These are phyloP conservation scores for Ceratobasidium sp. DNA, from an alignment of 1,284 basidiomycete species.

Conservation along the genomic window DNA sequence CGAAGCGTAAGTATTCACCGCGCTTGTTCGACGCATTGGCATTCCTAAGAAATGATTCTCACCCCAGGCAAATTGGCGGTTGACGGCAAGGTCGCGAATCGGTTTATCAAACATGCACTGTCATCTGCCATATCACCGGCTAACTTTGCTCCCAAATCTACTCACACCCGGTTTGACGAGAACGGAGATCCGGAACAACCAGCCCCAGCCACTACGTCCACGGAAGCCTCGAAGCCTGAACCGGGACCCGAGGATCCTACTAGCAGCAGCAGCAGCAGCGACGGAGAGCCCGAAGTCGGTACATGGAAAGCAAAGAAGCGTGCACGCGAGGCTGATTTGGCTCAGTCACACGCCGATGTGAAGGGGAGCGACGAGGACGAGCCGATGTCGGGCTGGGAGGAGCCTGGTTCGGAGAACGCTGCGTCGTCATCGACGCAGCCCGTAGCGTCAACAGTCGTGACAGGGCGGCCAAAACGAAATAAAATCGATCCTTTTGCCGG, in stretches of 20 bases:
- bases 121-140: constrained; percentile 59
- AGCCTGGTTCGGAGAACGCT: constrained; percentile 43
- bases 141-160: constrained; percentile 43
- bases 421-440: constrained; percentile 45
- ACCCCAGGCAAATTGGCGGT: constrained; percentile 57
- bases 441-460: constrained; percentile 24
- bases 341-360: constrained; percentile 49
- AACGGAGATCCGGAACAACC: constrained; percentile 31
- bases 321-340: constrained; percentile 55
- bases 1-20: constrained; percentile 56
- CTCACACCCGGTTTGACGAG: constrained; percentile 46
- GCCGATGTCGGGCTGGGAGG: constrained; percentile 48
- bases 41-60: background rate
- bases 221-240: constrained; percentile 44
- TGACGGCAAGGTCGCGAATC: constrained; percentile 76
- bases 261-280: constrained; percentile 63
- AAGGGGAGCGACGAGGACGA: constrained; percentile 50
- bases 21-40: background rate
- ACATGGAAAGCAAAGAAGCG: constrained; percentile 55
- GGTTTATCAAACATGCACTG: constrained; percentile 85
- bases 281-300: constrained; percentile 56
- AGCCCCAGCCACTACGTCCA: constrained; percentile 41
- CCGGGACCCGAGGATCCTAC: constrained; percentile 70
- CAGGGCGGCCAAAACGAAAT: constrained; percentile 45
- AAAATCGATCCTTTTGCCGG: constrained; percentile 70